Evolutionary conservation across 2,329 filamentous ascomycete genomes (phyloP), one percentile per base, ranked within the genome.

Genomic region (Monosporascus sp.): DNA sequence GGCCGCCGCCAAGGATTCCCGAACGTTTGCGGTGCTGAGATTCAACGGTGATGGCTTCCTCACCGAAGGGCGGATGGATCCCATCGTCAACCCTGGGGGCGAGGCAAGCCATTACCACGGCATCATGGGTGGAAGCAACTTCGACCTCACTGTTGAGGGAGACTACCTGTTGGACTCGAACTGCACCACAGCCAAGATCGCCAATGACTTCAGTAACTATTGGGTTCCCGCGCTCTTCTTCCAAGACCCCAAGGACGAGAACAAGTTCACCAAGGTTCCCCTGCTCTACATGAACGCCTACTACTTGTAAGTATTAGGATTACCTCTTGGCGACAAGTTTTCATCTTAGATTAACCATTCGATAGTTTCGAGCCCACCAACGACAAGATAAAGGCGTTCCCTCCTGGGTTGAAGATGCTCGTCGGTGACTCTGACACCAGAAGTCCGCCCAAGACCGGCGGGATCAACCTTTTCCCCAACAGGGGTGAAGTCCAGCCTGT

Each of bases 141-240:
- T 91, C 63, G 75, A 78, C 58, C 73, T 82, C 59, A 76, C 70
- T 51, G 84, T 86, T 65, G 82, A 78, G 43, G 88, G 84, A 62
- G 74, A 81, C 53, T 74, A 80, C 46, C 76, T 88, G 26, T 56
- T 75, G 55, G 67, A 77, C 52, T 89, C 86, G 35, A 77, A 79
- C 26, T 93, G 89, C 76, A 88, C 84, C 48, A 89, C 85, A 37
- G 87, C 88, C 67, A 78, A 79, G 56, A 77, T 89, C 65, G 82
- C 78, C 62, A 81, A 81, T 51, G 88, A 91, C 71, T 77, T 83
- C 66, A 87, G 81, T 61, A 87, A 87, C 70, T 92, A 93, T 75
- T 92, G 89, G 89, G 84, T 85, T 52, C 88, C 89, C 1, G 75
- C 77, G 28, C 72, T 92, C 3, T 91, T 85, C 72, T 91, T 86